Evolutionary conservation across 2,329 filamentous ascomycete species (phyloP).

Genomic region (Fusarium floridanum): DNA sequence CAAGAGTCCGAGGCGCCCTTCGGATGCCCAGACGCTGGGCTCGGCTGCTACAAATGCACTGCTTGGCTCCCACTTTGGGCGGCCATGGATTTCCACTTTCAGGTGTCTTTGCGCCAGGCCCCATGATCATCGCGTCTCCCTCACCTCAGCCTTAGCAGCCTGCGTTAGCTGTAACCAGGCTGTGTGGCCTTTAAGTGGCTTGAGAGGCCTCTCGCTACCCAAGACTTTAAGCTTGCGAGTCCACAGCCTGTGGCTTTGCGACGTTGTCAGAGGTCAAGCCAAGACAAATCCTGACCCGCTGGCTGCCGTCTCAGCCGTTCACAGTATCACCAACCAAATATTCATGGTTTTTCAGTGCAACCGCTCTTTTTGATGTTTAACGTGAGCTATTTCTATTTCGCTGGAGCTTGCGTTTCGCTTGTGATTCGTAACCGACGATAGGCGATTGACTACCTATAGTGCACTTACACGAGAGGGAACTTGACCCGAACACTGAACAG

Average conservation of each 20-base stretch:
- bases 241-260: constrained; percentile 29
- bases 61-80: constrained; percentile 7
- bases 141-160: constrained; percentile 8
- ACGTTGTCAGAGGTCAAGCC: constrained; percentile 2
- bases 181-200: constrained; percentile 3
- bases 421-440: neutral
- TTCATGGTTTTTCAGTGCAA: neutral
- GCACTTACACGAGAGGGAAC: neutral
- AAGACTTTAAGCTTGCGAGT: constrained; percentile 9
- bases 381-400: neutral
- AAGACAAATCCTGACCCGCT: constrained; percentile 14
- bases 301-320: constrained; percentile 1
- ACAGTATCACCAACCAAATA: neutral
- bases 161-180: constrained; percentile 4
- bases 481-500: neutral
- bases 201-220: constrained; percentile 34
- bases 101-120: constrained; percentile 1
- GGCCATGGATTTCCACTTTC: constrained; percentile 23
- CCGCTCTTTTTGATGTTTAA: neutral
- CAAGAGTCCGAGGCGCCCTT: neutral
- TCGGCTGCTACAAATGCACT: constrained; percentile 14
- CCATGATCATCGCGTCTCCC: neutral
- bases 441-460: neutral
- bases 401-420: neutral
- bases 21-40: neutral